These are phyloP conservation scores for Chlorella sorokiniana DNA, from an alignment of 139 green algal genomes.

Conservation along the genomic window DNA sequence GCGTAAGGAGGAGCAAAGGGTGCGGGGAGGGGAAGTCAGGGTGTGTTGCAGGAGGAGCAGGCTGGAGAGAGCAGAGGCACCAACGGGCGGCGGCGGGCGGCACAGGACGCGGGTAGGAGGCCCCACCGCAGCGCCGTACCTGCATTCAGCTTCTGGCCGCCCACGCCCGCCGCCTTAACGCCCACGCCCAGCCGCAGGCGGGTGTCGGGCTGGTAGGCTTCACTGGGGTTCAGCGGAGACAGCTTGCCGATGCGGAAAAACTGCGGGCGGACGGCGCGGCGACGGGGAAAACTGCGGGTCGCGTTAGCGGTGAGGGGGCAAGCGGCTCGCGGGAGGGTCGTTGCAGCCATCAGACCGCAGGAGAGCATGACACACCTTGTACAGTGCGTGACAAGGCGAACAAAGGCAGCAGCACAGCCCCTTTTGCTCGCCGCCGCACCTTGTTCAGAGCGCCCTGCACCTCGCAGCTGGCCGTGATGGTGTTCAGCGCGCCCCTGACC, in stretches of 20 bases:
- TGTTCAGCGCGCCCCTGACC: constrained; percentile 32
- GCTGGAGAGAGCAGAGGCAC: too few relatives aligned
- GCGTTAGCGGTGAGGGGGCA: too few relatives aligned
- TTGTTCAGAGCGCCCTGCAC: constrained; percentile 29
- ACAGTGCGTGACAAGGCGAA: too few relatives aligned
- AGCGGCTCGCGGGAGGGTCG: too few relatives aligned
- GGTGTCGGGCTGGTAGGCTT: constrained; percentile 38
- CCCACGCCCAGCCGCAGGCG: constrained; percentile 35
- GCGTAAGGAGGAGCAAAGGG: background rate
- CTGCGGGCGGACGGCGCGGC: background rate
- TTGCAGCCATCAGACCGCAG: too few relatives aligned
- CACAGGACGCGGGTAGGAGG: too few relatives aligned
- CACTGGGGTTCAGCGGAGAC: background rate
- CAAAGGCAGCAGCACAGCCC: background rate
- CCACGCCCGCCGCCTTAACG: constrained; percentile 25
- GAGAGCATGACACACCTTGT: too few relatives aligned
- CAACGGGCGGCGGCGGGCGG: too few relatives aligned
- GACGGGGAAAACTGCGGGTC: too few relatives aligned
- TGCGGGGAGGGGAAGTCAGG: too few relatives aligned
- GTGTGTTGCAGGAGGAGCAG: too few relatives aligned
- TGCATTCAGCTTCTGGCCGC: background rate
- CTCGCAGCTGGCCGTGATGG: constrained; percentile 13
- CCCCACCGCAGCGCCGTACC: too few relatives aligned
- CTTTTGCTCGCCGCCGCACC: background rate
- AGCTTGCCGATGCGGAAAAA: constrained; percentile 28